Base-by-base conservation (phyloP, 2,329 filamentous ascomycete genomes). In the Fusarium falciforme region DNA sequence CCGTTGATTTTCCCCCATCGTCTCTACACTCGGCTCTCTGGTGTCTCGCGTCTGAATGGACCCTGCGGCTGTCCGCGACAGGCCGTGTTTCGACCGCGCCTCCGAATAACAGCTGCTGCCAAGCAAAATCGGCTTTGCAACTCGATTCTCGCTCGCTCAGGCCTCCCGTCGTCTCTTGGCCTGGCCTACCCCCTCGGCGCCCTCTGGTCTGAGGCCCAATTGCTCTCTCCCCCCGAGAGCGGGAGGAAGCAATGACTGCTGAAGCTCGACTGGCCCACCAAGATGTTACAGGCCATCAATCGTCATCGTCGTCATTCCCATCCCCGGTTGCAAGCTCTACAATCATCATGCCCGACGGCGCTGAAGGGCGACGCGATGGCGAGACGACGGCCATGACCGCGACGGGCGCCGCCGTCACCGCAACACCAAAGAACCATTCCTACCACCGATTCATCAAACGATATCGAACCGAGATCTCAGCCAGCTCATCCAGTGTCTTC, bases 381-480 rank as follows among this genome's bases (percentile, higher is more conserved):
- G 76, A 78, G 62, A 74, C 74, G 55, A 77, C 74, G 60, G 76
- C 67, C 57, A 62, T 68, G 64, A 79, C 73, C 68, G 75, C 69
- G 67, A 76, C 66, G 42, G 66, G 71, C 63, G 61, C 67, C 61
- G 74, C 74, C 36, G 66, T 66, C 40, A 27, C 64, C 33, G 40
- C 66, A 20, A 36, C 38, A 20, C 60, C 66, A 14, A 68, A 67
- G 36, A 64, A 64, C 20, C 71, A 61, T 64, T 38, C 64, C 60
- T 73, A 71, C 61, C 77, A 80, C 66, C 77, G 77, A 29, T 79
- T 92, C 85, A 87, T 93, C 79, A 95, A 94, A 85, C 89, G 88
- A 76, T 96, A 96, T 83, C 90, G 93, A 74, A 95, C 93, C 58
- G 93, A 96, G 84, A 91, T 96, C 75, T 91, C 93, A 70, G 94